Conservation (phyloP, 1,139 yeast genomes). For the Saccharomyces pastorianus region DNA sequence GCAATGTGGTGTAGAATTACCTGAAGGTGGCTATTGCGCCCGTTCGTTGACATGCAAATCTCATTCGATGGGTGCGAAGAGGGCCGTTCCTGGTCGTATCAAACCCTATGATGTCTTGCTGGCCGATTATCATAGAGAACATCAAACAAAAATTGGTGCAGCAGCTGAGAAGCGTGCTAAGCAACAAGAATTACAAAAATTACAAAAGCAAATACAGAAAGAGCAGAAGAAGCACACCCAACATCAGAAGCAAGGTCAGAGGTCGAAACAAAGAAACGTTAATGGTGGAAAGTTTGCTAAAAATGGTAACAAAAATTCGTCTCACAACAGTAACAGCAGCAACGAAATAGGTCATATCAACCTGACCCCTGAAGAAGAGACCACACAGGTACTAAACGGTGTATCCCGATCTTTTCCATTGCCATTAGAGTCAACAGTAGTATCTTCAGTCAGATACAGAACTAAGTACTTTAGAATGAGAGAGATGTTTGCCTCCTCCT, state of each 20-base stretch:
- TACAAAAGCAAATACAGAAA: slow-evolving; percentile 22
- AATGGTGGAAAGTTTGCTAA: slow-evolving; percentile 3
- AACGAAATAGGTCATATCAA: slow-evolving; percentile 4
- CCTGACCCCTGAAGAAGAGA: slow-evolving; percentile 74
- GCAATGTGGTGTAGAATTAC: slow-evolving; percentile 92
- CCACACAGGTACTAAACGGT: slow-evolving; percentile 89
- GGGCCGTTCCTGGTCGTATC: slow-evolving; percentile 89
- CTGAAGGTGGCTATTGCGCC: slow-evolving; percentile 90
- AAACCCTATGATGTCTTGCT: slow-evolving; percentile 84
- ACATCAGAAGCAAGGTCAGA: slow-evolving; percentile 11
- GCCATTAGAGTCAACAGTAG: slow-evolving; percentile 70
- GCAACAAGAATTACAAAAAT: slow-evolving; percentile 25
- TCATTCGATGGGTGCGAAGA: slow-evolving; percentile 95
- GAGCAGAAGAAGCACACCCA: slow-evolving; percentile 21
- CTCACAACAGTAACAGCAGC: slow-evolving; percentile 6
- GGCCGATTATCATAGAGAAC: slow-evolving; percentile 84
- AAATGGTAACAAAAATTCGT: slow-evolving; percentile 3
- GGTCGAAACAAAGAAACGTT: slow-evolving; percentile 6
- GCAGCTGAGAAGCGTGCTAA: slow-evolving; percentile 55
- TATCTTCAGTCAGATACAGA: slow-evolving; percentile 64
- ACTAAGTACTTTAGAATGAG: slow-evolving; percentile 73
- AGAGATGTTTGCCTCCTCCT: slow-evolving; percentile 63
- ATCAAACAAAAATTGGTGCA: slow-evolving; percentile 84
- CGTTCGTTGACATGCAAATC: slow-evolving; percentile 93
- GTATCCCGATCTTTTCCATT: slow-evolving; percentile 70